Evolutionary conservation across 2,329 filamentous ascomycete genomes (phyloP).

Genomic region (Aspergillus proliferans): DNA sequence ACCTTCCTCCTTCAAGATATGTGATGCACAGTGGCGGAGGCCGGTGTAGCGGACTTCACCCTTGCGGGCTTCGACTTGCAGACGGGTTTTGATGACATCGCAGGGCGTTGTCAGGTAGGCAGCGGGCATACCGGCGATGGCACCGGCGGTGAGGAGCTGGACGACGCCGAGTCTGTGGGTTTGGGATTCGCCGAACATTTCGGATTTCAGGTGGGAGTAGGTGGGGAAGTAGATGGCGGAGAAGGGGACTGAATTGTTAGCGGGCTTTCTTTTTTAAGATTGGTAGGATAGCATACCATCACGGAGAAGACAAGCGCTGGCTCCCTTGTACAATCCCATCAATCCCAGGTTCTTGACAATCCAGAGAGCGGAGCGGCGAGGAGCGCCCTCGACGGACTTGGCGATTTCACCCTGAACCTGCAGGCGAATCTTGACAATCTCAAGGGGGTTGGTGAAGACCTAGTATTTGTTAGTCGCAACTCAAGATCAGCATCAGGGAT

Average conservation of each 20-base stretch:
- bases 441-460: constrained; percentile 95
- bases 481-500: neutral
- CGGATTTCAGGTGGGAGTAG: constrained; percentile 89
- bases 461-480: constrained; percentile 27
- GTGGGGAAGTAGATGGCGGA: constrained; percentile 98
- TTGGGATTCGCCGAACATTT: constrained; percentile 82
- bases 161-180: constrained; percentile 84
- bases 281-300: constrained; percentile 48
- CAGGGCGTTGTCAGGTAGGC: constrained; percentile 94
- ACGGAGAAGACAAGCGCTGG: constrained; percentile 84
- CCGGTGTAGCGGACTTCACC: constrained; percentile 84
- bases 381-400: constrained; percentile 74
- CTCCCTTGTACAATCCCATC: constrained; percentile 92
- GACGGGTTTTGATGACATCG: constrained; percentile 97
- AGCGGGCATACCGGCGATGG: constrained; percentile 86
- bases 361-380: constrained; percentile 92
- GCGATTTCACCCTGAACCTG: constrained; percentile 95
- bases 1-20: constrained; percentile 83
- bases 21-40: constrained; percentile 75
- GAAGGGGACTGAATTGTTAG: constrained; percentile 64
- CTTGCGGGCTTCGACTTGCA: constrained; percentile 96
- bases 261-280: constrained; percentile 9
- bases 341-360: constrained; percentile 94
- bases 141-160: constrained; percentile 88
- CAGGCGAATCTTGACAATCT: constrained; percentile 98